These are phyloP conservation scores for Cryptococcus sp. DNA, from an alignment of 1,284 basidiomycete species.

Conservation along the genomic window DNA sequence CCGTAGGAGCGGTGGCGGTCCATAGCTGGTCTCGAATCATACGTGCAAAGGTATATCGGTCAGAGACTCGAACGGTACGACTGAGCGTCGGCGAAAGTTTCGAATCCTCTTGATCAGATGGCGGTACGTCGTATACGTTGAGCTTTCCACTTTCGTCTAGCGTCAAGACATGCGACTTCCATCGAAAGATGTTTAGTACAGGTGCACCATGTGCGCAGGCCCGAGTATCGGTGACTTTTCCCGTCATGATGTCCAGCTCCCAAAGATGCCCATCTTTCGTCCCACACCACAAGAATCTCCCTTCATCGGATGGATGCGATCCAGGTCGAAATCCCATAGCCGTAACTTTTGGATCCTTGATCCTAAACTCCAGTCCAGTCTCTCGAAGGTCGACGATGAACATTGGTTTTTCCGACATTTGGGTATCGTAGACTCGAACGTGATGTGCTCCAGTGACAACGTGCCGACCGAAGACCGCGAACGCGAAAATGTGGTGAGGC, in stretches of 20 bases:
- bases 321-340: constrained; percentile 68
- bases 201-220: constrained; percentile 59
- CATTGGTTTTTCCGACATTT: constrained; percentile 39
- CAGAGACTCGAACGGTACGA: constrained; percentile 66
- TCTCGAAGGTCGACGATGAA: constrained; percentile 59
- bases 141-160: constrained; percentile 78
- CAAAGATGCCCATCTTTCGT: constrained; percentile 81
- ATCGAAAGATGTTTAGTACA: constrained; percentile 66
- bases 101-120: constrained; percentile 20
- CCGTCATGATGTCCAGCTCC: constrained; percentile 67
- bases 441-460: constrained; percentile 61
- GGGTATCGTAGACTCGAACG: constrained; percentile 55
- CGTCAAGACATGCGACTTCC: constrained; percentile 63
- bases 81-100: constrained; percentile 47
- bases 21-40: constrained; percentile 70
- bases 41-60: constrained; percentile 72
- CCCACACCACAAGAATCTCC: constrained; percentile 68
- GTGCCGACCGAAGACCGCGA: constrained; percentile 58
- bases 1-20: constrained; percentile 54
- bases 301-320: constrained; percentile 47
- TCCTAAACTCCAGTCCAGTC: constrained; percentile 51
- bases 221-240: constrained; percentile 56
- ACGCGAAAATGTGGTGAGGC: constrained; percentile 49
- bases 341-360: constrained; percentile 65
- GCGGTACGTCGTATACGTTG: constrained; percentile 56